Conservation (phyloP, 2,329 filamentous ascomycete genomes). For the Xylariaceae sp. region DNA sequence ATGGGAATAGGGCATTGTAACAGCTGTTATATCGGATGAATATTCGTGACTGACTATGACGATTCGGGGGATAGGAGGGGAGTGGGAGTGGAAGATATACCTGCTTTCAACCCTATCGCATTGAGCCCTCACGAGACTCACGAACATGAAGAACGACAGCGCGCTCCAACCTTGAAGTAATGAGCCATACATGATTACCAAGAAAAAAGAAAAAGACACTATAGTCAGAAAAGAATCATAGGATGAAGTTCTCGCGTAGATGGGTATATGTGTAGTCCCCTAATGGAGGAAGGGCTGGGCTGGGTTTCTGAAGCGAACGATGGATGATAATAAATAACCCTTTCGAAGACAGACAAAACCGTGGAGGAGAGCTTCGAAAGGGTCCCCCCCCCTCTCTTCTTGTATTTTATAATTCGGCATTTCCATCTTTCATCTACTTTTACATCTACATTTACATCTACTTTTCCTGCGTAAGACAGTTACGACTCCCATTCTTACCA, state of each 20-base stretch:
- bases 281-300: neutral
- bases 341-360: neutral
- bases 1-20: constrained; percentile 25
- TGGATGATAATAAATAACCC: neutral
- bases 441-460: no score
- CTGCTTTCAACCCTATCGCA: constrained; percentile 18
- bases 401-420: constrained; percentile 6
- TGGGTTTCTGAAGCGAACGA: neutral
- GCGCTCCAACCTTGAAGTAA: constrained; percentile 13
- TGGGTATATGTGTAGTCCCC: neutral
- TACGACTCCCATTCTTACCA: neutral
- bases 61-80: no score
- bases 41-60: constrained; percentile 5
- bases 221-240: neutral
- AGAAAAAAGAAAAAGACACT: neutral
- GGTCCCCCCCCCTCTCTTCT: neutral
- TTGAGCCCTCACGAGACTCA: constrained; percentile 12
- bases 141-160: constrained; percentile 17
- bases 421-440: no score
- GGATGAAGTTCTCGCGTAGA: no score
- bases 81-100: constrained; percentile 4
- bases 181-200: constrained; percentile 12
- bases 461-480: neutral
- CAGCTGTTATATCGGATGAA: constrained; percentile 12
- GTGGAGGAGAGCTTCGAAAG: neutral